Evolutionary conservation across 2,329 filamentous ascomycete genomes (phyloP), one percentile per base, ranked within the genome.

Genomic region (Colletotrichum magnum): DNA sequence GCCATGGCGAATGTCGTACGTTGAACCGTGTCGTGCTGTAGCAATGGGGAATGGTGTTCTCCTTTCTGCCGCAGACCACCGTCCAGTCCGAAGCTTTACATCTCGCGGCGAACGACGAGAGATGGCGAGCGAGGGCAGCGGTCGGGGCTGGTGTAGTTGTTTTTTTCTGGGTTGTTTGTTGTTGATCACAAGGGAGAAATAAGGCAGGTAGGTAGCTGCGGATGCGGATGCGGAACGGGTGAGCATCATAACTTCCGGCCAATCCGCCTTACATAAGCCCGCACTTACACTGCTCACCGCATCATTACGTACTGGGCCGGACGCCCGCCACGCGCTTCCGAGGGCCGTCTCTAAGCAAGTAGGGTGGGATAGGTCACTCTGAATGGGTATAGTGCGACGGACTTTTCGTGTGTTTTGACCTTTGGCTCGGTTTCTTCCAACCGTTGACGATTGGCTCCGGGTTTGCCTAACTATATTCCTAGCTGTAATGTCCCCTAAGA

Each of bases 131-230:
- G 24, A 12, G 16, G 53, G 45, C 18, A 39, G 21, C 32, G 32
- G 10, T 10, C 32, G 26, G 36, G 16, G 16, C 15, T 5, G 50
- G 52, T 21, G 24, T 16, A 24, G 39, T n/a, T 24, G 13, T 36
- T 54, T 58, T 39, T 67, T 10, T 10, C 32, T 12, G 32, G n/a
- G 7, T 36, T 53, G 62, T 69, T 69, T 69, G 62, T 69, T 69
- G 57, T 69, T 69, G 56, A 67, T 47, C 62, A 66, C 43, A 65
- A 67, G 67, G 62, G 57, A 61, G 67, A 69, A 51, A 41, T 39
- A 18, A n/a, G 53, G 45, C 16, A 47, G 21, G 45, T 9, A 24
- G 18, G 47, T 60, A 69, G 62, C 62, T 60, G 62, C 62, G 54
- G 48, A 24, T 54, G 63, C 57, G 43, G 56, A 36, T 67, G 63